Conservation (phyloP, 306 rosid species). For the Vigna angularis region DNA sequence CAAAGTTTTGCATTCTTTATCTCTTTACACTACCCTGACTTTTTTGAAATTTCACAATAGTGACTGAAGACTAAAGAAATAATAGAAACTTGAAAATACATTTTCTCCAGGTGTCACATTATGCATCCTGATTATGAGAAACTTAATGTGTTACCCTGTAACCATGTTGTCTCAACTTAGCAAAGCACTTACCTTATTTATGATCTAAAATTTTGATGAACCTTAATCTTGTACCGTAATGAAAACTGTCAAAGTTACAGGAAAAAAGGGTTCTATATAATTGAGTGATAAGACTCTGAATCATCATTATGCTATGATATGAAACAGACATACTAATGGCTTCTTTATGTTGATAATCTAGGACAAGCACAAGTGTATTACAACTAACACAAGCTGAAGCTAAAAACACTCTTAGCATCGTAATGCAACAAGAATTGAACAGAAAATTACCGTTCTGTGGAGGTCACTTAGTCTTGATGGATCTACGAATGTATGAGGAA, state of each 20-base stretch:
- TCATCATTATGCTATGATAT: not conserved
- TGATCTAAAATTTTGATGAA: conserved; percentile 13
- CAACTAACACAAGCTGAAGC: conserved; percentile 5
- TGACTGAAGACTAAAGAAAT: not conserved
- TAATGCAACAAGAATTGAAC: not conserved
- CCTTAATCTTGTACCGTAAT: not conserved
- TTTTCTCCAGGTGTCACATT: not conserved
- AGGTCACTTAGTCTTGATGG: conserved; percentile 70
- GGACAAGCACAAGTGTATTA: not conserved
- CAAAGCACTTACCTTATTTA: not conserved
- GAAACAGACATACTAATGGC: not conserved
- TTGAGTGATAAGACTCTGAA: not conserved
- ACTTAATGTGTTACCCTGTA: not conserved
- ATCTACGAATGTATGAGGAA: conserved; percentile 88
- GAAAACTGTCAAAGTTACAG: not conserved
- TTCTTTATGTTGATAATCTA: not conserved
- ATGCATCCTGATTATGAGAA: not conserved
- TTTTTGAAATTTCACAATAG: conserved; percentile 2
- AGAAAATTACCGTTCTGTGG: conserved; percentile 58
- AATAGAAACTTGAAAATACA: not conserved
- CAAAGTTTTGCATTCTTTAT: conserved; percentile 8
- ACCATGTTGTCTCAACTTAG: not conserved
- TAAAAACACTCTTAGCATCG: too few relatives aligned
- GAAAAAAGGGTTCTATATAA: not conserved
- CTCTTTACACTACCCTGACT: not conserved